Conservation (phyloP, 139 green algal species). For the Chlorella sp. region DNA sequence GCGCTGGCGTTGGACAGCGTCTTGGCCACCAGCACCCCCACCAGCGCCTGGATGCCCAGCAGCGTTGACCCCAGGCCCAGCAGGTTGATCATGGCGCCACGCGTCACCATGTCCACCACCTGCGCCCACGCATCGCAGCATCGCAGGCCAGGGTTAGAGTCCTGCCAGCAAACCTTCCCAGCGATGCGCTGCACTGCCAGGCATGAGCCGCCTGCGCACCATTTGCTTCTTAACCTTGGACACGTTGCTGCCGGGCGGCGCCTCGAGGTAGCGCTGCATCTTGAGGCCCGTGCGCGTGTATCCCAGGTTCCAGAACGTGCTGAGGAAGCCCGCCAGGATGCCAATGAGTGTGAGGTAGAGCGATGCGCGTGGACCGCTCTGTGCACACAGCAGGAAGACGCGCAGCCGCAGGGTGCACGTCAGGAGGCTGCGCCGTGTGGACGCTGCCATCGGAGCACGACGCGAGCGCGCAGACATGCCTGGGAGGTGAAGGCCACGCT, state of each 20-base stretch:
- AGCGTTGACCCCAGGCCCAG: constrained; percentile 64
- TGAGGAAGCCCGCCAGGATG: constrained; percentile 86
- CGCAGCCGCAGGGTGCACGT: no score
- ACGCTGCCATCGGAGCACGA: no score
- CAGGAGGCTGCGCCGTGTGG: no score
- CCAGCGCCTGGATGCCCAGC: constrained; percentile 52
- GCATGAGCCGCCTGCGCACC: constrained; percentile 13
- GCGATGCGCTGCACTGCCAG: background rate
- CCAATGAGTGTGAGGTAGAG: constrained; percentile 91
- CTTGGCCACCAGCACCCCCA: constrained; percentile 94
- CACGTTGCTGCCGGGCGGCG: constrained; percentile 30
- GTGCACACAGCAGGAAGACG: no score
- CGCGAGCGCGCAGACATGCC: no score
- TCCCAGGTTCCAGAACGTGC: constrained; percentile 86
- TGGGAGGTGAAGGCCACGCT: constrained; percentile 86
- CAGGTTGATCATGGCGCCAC: constrained; percentile 77
- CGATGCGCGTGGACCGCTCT: constrained; percentile 68
- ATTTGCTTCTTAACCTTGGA: constrained; percentile 58
- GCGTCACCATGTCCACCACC: constrained; percentile 61
- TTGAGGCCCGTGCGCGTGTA: constrained; percentile 65
- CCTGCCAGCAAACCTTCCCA: no score
- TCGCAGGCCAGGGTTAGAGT: no score
- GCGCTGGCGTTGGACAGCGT: constrained; percentile 84
- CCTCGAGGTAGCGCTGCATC: constrained; percentile 67
- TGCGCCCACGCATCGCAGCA: constrained; percentile 13